Evolutionary conservation across 2,329 filamentous ascomycete genomes (phyloP).

Genomic region (Sarocladium oryzae): DNA sequence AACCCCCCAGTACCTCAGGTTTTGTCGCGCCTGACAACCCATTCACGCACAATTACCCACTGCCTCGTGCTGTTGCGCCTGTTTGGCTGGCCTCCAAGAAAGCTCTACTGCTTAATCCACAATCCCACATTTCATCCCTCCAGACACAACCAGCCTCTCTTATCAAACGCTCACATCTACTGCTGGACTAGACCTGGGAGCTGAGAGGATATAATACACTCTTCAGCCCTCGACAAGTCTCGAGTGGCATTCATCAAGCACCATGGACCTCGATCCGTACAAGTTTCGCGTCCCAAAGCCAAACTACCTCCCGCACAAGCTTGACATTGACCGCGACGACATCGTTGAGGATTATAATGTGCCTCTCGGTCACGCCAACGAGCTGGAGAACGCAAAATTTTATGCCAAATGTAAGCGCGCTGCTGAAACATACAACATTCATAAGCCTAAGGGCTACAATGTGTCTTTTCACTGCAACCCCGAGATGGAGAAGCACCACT

Average conservation of each 20-base stretch:
- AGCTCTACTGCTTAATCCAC: too few species aligned
- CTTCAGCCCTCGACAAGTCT: not conserved
- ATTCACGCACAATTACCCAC: too few species aligned
- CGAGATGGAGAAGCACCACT: conserved; percentile 92
- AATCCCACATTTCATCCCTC: too few species aligned
- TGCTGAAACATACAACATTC: conserved; percentile 61
- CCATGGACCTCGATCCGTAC: conserved; percentile 40
- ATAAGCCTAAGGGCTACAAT: conserved; percentile 74
- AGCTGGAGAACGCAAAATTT: conserved; percentile 50
- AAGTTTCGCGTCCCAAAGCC: conserved; percentile 49
- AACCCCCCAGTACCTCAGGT: not conserved
- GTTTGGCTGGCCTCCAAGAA: too few species aligned
- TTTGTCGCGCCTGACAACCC: not conserved
- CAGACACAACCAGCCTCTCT: too few species aligned
- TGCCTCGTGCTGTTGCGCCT: too few species aligned
- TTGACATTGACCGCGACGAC: conserved; percentile 44
- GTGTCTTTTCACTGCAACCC: conserved; percentile 96
- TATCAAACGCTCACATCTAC: too few species aligned
- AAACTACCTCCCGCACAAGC: conserved; percentile 53
- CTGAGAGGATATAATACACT: not conserved
- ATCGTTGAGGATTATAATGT: conserved; percentile 46
- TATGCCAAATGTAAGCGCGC: conserved; percentile 51
- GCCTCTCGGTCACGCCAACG: conserved; percentile 43
- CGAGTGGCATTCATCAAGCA: not conserved
- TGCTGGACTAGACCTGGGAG: too few species aligned